A percentile compares a stretch with the other conserved stretches of the same genome.
Evolutionary conservation across 768 basidiomycete species (phyloP).

Genomic region (Suillus spraguei): DNA sequence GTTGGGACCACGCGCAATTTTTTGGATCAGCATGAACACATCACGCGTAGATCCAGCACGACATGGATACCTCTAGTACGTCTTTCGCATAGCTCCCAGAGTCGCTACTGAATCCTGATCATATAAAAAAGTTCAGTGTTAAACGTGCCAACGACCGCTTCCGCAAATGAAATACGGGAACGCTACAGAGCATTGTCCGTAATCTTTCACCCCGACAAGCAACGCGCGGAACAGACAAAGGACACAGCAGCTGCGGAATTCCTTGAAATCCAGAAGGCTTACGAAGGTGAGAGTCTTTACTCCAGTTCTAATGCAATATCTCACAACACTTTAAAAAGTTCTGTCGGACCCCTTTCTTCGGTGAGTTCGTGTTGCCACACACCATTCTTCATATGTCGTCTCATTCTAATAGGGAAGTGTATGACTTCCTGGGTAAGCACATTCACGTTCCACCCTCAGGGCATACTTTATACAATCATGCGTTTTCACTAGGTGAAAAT

Average conservation of each 20-base stretch:
- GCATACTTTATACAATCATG: not conserved
- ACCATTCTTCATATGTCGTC: slow-evolving; percentile 13
- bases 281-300: slow-evolving; percentile 56
- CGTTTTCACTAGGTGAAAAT: slow-evolving; percentile 30
- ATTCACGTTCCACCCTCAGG: slow-evolving; percentile 13
- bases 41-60: slow-evolving; percentile 10
- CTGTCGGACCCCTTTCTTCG: slow-evolving; percentile 73
- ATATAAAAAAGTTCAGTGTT: slow-evolving; percentile 55
- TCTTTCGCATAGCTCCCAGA: not conserved
- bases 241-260: slow-evolving; percentile 67
- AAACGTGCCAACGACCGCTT: slow-evolving; percentile 67
- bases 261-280: slow-evolving; percentile 79
- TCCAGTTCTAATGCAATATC: not conserved
- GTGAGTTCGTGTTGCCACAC: slow-evolving; percentile 37
- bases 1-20: not conserved
- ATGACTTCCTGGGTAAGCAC: slow-evolving; percentile 67
- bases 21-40: not conserved
- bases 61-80: slow-evolving; percentile 33
- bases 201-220: slow-evolving; percentile 85
- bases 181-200: slow-evolving; percentile 73
- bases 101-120: slow-evolving; percentile 14
- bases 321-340: slow-evolving; percentile 40
- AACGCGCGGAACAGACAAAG: slow-evolving; percentile 57
- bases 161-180: slow-evolving; percentile 72
- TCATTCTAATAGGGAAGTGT: slow-evolving; percentile 56